Base-by-base conservation (phyloP, 768 basidiomycete species). In the Suillus lakei region DNA sequence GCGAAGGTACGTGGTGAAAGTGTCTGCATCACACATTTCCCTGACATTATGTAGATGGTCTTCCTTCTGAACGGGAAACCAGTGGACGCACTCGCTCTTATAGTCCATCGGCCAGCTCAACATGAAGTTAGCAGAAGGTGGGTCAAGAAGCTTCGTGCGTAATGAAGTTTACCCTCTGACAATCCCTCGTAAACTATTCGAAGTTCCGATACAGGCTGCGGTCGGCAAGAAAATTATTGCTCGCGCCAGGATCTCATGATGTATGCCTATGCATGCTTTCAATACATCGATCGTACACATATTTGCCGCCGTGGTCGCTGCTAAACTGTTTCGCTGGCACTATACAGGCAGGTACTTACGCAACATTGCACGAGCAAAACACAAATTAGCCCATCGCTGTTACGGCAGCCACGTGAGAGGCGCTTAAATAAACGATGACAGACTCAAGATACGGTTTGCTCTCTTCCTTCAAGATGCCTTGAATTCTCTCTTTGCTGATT, bases 151-250 rank as follows among this genome's bases (percentile, higher is more conserved):
- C 86, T 99, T 62, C 92, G 95, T 96, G 72, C 71, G 91, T 82
- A 23, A 60, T 62, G 28, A 62, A 60, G 13, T 61, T 63, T 54
- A 16, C 41, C 54, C 41, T 10, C n/a, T 98, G 44, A n/a, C n/a
- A n/a, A 93, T 99, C 38, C 96, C 96, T 34, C 83, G 92, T 54
- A 96, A 98, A 74, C 77, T 95, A 58, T 99, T 96, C 72, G 96
- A 98, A 77, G 90, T 98, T 13, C 91, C 96, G 2, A 98, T 99
- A 61, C 98, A 99, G 74, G 98, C 98, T 41, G 90, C 89, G 1
- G 84, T 98, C 21, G 96, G 96, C 16, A 88, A 85, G 69, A 93
- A 90, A 67, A 85, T 98, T 63, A 87, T 99, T 56, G 94, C 97
- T 4, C 86, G 97, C 34, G 95, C 50, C 50, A 51, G 28, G 50